Evolutionary conservation across 306 rosid genomes (phyloP).

Genomic region (Gleditsia sinensis): DNA sequence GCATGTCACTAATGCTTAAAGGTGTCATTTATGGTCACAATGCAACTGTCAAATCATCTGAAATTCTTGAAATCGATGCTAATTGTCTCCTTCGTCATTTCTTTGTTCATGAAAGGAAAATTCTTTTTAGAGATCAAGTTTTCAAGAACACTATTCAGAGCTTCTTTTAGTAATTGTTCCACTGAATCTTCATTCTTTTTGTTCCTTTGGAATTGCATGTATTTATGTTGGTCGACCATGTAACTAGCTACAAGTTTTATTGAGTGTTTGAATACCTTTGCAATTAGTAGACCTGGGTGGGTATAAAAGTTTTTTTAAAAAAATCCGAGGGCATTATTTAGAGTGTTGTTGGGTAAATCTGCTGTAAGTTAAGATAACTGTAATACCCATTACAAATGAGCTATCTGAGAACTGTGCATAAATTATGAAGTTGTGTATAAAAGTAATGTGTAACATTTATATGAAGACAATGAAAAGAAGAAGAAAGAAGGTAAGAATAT

Average conservation of each 20-base stretch:
- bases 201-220: neutral
- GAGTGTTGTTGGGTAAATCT: neutral
- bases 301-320: neutral
- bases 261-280: neutral
- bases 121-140: neutral
- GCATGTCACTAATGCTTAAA: too few relatives aligned
- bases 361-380: neutral
- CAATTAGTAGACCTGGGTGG: neutral
- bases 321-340: neutral
- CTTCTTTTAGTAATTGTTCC: neutral
- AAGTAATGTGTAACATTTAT: neutral
- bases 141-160: neutral
- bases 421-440: neutral
- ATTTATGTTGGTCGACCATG: neutral
- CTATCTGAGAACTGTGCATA: neutral
- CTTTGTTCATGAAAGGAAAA: neutral
- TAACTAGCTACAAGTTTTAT: neutral
- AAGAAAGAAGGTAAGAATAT: neutral
- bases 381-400: neutral
- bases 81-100: neutral
- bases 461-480: neutral
- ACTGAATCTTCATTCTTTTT: neutral
- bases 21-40: neutral
- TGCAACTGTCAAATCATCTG: too few relatives aligned
- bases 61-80: too few relatives aligned